Evolutionary conservation across 2,329 filamentous ascomycete species (phyloP), one percentile per base, ranked within the genome.

Genomic region (Colletotrichum tofieldiae): DNA sequence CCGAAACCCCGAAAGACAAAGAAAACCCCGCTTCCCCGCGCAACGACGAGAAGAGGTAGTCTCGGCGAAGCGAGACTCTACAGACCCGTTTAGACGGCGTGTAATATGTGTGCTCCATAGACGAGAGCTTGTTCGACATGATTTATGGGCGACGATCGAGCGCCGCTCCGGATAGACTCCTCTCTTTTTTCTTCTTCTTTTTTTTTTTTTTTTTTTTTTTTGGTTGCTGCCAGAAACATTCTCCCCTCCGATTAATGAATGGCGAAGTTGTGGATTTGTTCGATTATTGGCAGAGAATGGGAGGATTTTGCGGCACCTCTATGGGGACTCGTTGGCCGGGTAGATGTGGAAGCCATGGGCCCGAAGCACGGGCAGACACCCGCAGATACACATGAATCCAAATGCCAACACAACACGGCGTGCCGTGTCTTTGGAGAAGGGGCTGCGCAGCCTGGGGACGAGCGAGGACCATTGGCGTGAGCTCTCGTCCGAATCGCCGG

Each of bases 381-480:
- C 73, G 43, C 73, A 73, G 18, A 79, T 73, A 18, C 77, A 78
- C 62, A 81, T 76, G 1, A 82, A 74, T 5, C 79, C 81, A 59
- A 82, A 75, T 12, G 77, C 77, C 52, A 81, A 67, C 47, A 79
- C 66, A 67, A 81, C 75, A 5, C 78, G 77, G 63, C 77, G 76
- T 61, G 77, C 79, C 64, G 77, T 79, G 67, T 75, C 65, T 16
- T 73, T 61, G 32, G 66, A 72, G 35, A 74, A 75, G 45, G 72
- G 64, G 18, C 74, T 68, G 54, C 67, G 67, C n/a, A 63, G 65
- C 29, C 67, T 65, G 5, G 66, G 71, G 3, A 73, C 47, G n/a
- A 73, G 47, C 7, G 66, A 66, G 18, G 56, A 26, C 66, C 71
- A 73, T 26, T 70, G 67, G 7, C n/a, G 47, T 12, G 41, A 35